These are phyloP conservation scores for Xylariaceae sp. DNA, from an alignment of 2,329 filamentous ascomycete species.

Conservation along the genomic window DNA sequence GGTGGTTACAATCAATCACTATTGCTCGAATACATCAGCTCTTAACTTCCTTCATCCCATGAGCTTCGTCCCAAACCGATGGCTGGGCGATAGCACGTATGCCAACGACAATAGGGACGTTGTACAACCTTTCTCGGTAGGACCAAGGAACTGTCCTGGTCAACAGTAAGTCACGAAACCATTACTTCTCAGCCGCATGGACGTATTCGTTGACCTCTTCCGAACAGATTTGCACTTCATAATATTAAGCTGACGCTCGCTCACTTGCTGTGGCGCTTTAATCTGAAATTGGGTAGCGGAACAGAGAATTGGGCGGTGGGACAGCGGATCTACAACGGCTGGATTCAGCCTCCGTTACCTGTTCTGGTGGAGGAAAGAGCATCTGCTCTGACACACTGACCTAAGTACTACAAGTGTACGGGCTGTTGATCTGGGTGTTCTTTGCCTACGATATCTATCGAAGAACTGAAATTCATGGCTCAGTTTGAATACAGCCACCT, in stretches of 20 bases:
- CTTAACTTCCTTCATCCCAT: slow-evolving; percentile 7
- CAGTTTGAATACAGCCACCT: too few species aligned
- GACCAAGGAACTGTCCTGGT: slow-evolving; percentile 9
- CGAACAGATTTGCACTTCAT: slow-evolving; percentile 1
- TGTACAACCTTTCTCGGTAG: slow-evolving; percentile 12
- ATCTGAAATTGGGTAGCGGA: slow-evolving; percentile 1
- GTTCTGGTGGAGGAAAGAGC: too few species aligned
- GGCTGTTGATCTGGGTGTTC: too few species aligned
- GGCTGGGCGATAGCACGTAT: slow-evolving; percentile 10
- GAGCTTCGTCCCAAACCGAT: slow-evolving; percentile 13
- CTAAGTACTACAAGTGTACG: too few species aligned
- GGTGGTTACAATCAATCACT: background rate
- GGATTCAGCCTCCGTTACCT: background rate
- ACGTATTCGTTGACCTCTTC: background rate
- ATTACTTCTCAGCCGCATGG: background rate
- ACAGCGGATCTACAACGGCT: slow-evolving; percentile 9
- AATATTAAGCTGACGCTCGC: slow-evolving; percentile 7
- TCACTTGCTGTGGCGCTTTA: slow-evolving; percentile 5
- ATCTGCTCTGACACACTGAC: too few species aligned
- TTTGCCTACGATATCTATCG: too few species aligned
- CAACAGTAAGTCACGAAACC: slow-evolving; percentile 8
- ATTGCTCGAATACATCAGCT: background rate
- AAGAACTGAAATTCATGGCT: too few species aligned
- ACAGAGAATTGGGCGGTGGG: slow-evolving; percentile 4
- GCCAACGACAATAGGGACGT: slow-evolving; percentile 6